Conservation (phyloP, 2,329 filamentous ascomycete genomes). For the Mycosphaerella arachidis region DNA sequence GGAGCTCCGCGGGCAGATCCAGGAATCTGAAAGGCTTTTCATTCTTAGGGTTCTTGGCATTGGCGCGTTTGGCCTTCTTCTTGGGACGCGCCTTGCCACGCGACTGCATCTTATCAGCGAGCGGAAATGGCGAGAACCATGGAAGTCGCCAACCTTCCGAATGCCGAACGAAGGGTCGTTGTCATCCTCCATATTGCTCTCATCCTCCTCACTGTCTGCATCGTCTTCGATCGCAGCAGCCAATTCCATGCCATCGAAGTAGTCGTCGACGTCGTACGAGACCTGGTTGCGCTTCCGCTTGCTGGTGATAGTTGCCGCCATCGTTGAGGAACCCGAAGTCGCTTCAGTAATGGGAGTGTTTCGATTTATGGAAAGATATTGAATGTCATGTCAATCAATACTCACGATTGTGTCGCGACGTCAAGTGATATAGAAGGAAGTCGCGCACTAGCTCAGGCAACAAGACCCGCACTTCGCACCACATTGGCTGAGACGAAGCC, state of each 20-base stretch:
- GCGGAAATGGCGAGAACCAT: not conserved
- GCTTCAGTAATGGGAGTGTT: not conserved
- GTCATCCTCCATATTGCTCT: not conserved
- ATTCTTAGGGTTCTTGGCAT: slow-evolving; percentile 10
- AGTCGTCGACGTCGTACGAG: slow-evolving; percentile 25
- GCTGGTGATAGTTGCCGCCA: slow-evolving; percentile 4
- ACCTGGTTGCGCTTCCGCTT: slow-evolving; percentile 30
- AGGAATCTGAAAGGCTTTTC: slow-evolving; percentile 26
- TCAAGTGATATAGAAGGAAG: not conserved
- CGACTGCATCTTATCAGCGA: slow-evolving; percentile 1
- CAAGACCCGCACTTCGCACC: not conserved
- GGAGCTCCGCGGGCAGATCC: slow-evolving; percentile 25
- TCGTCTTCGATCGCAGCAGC: not conserved
- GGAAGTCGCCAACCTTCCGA: slow-evolving; percentile 12
- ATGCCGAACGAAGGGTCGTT: slow-evolving; percentile 15
- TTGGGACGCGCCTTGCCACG: not conserved
- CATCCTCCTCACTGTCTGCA: not conserved
- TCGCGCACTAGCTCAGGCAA: not conserved
- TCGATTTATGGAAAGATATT: not conserved
- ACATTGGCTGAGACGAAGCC: not conserved
- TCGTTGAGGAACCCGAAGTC: not conserved
- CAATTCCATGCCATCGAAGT: slow-evolving; percentile 14
- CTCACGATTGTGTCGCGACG: not conserved
- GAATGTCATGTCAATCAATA: not conserved
- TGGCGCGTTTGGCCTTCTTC: slow-evolving; percentile 12